phyloP scores from a whole-genome alignment of 768 basidiomycete species.

The Russula vinacea region DNA sequence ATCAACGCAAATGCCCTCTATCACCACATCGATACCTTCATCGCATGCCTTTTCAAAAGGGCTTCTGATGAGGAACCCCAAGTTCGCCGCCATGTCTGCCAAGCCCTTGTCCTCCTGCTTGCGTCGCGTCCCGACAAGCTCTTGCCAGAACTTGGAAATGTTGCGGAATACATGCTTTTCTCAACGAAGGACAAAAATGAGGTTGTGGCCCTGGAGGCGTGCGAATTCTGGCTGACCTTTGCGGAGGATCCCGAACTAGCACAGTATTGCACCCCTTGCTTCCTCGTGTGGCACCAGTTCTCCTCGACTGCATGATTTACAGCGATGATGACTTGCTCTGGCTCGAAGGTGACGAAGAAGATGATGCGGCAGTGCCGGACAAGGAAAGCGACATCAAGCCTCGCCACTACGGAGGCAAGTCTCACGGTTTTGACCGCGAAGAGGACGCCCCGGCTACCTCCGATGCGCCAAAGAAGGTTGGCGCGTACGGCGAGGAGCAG shows the following conservation, averaged over 20 bases:
- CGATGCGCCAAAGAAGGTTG: constrained; percentile 36
- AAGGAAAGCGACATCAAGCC: constrained; percentile 97
- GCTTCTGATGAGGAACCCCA: constrained; percentile 93
- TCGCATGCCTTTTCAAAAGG: constrained; percentile 89
- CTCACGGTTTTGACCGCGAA: constrained; percentile 79
- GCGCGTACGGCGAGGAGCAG: constrained; percentile 79
- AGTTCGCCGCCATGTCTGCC: constrained; percentile 93
- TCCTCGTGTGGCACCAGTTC: constrained; percentile 86
- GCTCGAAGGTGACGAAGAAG: constrained; percentile 89
- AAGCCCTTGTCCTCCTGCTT: constrained; percentile 88
- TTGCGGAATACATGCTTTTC: constrained; percentile 98
- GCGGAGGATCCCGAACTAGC: constrained; percentile 91
- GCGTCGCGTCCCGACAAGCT: constrained; percentile 93
- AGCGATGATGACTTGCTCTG: constrained; percentile 94
- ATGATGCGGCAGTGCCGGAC: constrained; percentile 82
- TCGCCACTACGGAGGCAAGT: constrained; percentile 81
- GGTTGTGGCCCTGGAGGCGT: constrained; percentile 93
- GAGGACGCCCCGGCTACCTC: constrained; percentile 37
- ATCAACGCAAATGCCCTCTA: constrained; percentile 83
- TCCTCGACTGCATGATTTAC: constrained; percentile 97
- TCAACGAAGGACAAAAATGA: constrained; percentile 98
- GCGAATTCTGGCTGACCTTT: constrained; percentile 99
- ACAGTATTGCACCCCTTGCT: constrained; percentile 81
- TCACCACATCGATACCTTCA: constrained; percentile 89
- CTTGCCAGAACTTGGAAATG: constrained; percentile 91